phyloP scores from a whole-genome alignment of 1,284 basidiomycete species.

The Fomes fomentarius region DNA sequence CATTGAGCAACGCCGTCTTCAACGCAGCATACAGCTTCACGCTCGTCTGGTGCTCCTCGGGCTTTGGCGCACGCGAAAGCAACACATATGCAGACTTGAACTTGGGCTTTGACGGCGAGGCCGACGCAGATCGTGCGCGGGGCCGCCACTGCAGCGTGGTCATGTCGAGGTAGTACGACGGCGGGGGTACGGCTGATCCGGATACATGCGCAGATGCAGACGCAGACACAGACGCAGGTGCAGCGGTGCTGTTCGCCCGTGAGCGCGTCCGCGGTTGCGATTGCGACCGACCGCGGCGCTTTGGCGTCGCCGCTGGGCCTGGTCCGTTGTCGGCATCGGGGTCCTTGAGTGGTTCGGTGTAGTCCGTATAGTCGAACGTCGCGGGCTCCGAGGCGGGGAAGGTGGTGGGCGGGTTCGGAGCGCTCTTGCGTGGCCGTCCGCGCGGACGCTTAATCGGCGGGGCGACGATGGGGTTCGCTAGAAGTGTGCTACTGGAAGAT shows the following conservation, averaged over 20 bases:
- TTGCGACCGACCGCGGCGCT: background rate
- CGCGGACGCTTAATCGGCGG: slow-evolving; percentile 15
- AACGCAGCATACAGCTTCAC: slow-evolving; percentile 5
- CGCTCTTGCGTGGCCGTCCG: slow-evolving; percentile 19
- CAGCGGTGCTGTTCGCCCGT: background rate
- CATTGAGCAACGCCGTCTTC: slow-evolving; percentile 2
- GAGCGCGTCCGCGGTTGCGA: background rate
- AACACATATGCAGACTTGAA: background rate
- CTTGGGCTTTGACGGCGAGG: slow-evolving; percentile 1
- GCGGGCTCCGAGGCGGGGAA: background rate
- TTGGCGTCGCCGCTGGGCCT: background rate
- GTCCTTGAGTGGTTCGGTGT: slow-evolving; percentile 18
- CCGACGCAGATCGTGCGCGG: slow-evolving; percentile 5
- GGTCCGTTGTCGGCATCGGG: slow-evolving; percentile 6
- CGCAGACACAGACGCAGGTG: too few species aligned
- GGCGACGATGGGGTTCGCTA: slow-evolving; percentile 1
- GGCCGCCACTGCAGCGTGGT: slow-evolving; percentile 15
- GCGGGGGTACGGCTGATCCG: too few species aligned
- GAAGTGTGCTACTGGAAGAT: too few species aligned
- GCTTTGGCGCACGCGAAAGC: background rate
- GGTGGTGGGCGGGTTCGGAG: slow-evolving; percentile 3
- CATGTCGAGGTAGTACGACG: slow-evolving; percentile 18
- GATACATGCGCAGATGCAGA: too few species aligned
- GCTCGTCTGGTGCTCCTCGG: slow-evolving; percentile 18
- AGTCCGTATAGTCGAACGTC: slow-evolving; percentile 15